phyloP scores from a whole-genome alignment of 306 rosid species.

The Prunus mume region DNA sequence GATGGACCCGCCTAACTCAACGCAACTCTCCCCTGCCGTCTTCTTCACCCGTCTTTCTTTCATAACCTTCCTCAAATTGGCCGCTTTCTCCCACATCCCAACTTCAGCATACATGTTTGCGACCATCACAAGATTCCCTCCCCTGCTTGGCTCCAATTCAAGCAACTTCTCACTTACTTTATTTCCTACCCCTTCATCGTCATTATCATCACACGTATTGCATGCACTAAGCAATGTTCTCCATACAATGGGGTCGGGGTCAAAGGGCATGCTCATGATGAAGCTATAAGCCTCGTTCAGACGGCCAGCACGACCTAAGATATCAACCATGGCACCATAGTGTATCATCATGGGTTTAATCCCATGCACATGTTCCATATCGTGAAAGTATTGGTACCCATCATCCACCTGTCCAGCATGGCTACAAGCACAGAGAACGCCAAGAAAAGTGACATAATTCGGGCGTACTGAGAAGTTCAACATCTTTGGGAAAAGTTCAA shows the following conservation, averaged over 20 bases:
- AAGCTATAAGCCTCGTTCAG: conserved; percentile 68
- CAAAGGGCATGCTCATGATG: conserved; percentile 57
- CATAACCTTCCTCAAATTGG: conserved; percentile 61
- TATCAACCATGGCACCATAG: conserved; percentile 84
- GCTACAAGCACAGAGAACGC: conserved; percentile 89
- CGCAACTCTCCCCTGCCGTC: conserved; percentile 78
- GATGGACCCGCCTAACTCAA: conserved; percentile 65
- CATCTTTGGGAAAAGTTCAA: conserved; percentile 52
- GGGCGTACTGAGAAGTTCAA: conserved; percentile 44
- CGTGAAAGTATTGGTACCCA: conserved; percentile 55
- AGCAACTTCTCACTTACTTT: conserved; percentile 65
- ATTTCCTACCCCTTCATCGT: conserved; percentile 46
- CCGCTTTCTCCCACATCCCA: conserved; percentile 91
- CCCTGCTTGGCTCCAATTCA: conserved; percentile 71
- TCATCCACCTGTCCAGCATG: conserved; percentile 73
- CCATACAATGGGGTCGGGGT: conserved; percentile 71
- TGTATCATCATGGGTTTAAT: conserved; percentile 73
- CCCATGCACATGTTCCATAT: conserved; percentile 62
- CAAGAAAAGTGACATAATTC: conserved; percentile 77
- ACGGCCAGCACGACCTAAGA: conserved; percentile 68
- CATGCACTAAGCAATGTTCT: conserved; percentile 84
- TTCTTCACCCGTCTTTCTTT: conserved; percentile 67
- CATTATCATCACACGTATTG: conserved; percentile 43
- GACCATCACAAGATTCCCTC: conserved; percentile 72
- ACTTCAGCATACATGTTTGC: conserved; percentile 80